Base-by-base conservation (phyloP, 352 stramenopile genomes). In the Phytophthora pinifolia region DNA sequence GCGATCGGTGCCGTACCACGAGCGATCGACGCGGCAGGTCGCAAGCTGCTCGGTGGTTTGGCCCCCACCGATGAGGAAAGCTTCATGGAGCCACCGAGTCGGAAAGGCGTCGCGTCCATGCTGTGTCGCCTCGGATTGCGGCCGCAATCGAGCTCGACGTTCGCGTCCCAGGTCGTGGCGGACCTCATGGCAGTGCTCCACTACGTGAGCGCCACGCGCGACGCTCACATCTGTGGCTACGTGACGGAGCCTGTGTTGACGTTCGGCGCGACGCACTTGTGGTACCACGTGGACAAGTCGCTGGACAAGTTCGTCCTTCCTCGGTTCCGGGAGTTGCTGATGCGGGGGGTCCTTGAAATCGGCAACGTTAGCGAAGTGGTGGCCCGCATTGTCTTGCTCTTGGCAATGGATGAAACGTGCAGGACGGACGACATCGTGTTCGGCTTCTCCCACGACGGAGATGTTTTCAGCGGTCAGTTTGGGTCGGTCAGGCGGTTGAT, bases 121-220 rank as follows among this genome's bases (percentile, higher is more conserved):
- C 39, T 75, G 13, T 73, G 61, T n/a, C 62, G 65, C 0, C 15
- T 75, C 4, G 62, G 65, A 25, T 7, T 79, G 6, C 61, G 65
- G 33, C 41, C 58, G 0, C 25, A 56, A 1, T 50, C 59, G 6
- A 57, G 25, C 14, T 61, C 54, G 0, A 9, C 47, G 10, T n/a
- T 79, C 1, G 54, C 70, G 4, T 36, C 55, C 17, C 46, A 18
- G 2, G 5, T 56, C 6, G 55, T 79, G 20, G 58, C 59, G 0
- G 49, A 77, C 10, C 65, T 63, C 25, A 75, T 70, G 70, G 44
- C 43, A 2, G 38, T 62, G 13, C 45, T 74, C 0, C 14, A 30
- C 20, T 52, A 61, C 22, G 42, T 68, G 6, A 62, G 6, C 1
- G 55, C 42, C 36, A 54, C 31, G 18, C 44, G 60, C 14, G 51